Conservation (phyloP, 2,329 filamentous ascomycete species). For the Fusarium scirpi region DNA sequence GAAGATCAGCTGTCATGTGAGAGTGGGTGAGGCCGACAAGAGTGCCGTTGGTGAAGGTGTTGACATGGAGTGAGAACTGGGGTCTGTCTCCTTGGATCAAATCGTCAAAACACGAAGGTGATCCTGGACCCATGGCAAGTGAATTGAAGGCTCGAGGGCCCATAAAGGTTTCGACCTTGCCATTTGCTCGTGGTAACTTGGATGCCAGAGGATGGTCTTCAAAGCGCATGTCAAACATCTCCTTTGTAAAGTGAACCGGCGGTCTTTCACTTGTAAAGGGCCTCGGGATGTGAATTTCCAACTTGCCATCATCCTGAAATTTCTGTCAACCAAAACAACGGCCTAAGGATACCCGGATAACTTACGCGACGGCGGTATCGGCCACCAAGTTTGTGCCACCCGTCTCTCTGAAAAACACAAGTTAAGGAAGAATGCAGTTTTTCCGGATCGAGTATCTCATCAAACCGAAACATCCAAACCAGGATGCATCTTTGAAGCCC, state of each 20-base stretch:
- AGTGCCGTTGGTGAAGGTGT: slow-evolving; percentile 23
- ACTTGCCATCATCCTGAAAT: slow-evolving; percentile 1
- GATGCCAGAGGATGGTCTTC: slow-evolving; percentile 16
- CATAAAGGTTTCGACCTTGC: not conserved
- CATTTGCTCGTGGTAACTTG: slow-evolving; percentile 5
- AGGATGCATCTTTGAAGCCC: slow-evolving; percentile 17
- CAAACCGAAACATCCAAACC: slow-evolving; percentile 29
- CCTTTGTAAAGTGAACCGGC: slow-evolving; percentile 13
- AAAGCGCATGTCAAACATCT: not conserved
- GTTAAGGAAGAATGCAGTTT: slow-evolving; percentile 10
- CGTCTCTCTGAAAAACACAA: slow-evolving; percentile 2
- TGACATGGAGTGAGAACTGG: slow-evolving; percentile 26
- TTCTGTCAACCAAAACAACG: not conserved
- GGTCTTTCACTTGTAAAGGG: slow-evolving; percentile 2
- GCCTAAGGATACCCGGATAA: accelerated
- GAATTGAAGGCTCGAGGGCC: slow-evolving; percentile 18
- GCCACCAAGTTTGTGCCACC: slow-evolving; percentile 24
- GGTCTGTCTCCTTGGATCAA: slow-evolving; percentile 7
- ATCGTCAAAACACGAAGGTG: slow-evolving; percentile 22
- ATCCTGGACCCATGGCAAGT: slow-evolving; percentile 9
- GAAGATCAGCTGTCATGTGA: slow-evolving; percentile 21
- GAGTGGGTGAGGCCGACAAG: slow-evolving; percentile 21
- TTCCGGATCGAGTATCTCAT: slow-evolving; percentile 15
- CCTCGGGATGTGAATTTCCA: slow-evolving; percentile 18
- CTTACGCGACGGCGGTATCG: slow-evolving; percentile 22